phyloP scores from a whole-genome alignment of 305 asterid species.

The Fraxinus platypoda region DNA sequence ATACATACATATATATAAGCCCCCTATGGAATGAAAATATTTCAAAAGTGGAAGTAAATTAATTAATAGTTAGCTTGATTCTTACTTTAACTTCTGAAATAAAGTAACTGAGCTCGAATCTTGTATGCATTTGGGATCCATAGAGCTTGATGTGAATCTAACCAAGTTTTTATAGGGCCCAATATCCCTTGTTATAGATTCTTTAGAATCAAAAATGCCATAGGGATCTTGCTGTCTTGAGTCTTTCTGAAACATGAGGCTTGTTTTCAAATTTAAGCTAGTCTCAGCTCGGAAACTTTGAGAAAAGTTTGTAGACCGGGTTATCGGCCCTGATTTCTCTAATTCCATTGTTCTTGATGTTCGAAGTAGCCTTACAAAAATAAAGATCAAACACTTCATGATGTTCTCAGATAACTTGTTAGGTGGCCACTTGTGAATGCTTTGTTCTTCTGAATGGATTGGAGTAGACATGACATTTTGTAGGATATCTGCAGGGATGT shows the following conservation, averaged over 20 bases:
- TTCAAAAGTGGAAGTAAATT: background rate
- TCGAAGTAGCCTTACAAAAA: slow-evolving; percentile 67
- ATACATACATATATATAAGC: background rate
- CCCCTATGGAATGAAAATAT: background rate
- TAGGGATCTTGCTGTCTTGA: slow-evolving; percentile 86
- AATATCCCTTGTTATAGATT: slow-evolving; percentile 64
- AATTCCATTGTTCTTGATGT: slow-evolving; percentile 78
- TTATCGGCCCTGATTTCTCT: slow-evolving; percentile 70
- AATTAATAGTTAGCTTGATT: slow-evolving; percentile 2
- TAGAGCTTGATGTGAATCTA: slow-evolving; percentile 58
- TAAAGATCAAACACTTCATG: slow-evolving; percentile 72
- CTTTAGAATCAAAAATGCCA: slow-evolving; percentile 63
- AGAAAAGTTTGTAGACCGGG: slow-evolving; percentile 62
- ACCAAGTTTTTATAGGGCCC: slow-evolving; percentile 90
- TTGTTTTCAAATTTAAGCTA: slow-evolving; percentile 34
- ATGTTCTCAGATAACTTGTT: slow-evolving; percentile 88
- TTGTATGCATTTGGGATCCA: slow-evolving; percentile 76
- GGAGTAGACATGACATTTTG: slow-evolving; percentile 42
- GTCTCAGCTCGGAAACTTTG: slow-evolving; percentile 67
- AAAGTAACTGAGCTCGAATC: slow-evolving; percentile 62
- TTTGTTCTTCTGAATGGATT: slow-evolving; percentile 56
- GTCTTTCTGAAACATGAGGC: slow-evolving; percentile 50
- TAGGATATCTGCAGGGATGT: slow-evolving; percentile 31
- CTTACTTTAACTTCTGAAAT: slow-evolving; percentile 69
- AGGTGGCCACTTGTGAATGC: slow-evolving; percentile 62